A percentile compares a stretch with the other conserved stretches of the same genome.
Conservation (phyloP, 2,329 filamentous ascomycete genomes). For the Exophiala sideris region DNA sequence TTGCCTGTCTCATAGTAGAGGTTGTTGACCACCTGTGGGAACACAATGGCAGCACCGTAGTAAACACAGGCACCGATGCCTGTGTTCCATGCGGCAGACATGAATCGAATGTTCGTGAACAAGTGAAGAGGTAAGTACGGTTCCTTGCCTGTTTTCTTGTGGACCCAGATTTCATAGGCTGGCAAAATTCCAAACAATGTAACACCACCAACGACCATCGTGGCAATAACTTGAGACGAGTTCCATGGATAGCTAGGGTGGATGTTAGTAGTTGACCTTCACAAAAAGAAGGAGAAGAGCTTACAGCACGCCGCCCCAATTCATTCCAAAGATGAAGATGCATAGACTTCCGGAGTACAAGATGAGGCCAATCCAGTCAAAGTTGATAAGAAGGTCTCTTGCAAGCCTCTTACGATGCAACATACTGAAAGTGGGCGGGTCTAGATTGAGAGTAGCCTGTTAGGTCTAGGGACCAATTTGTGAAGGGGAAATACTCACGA, state of each 20-base stretch:
- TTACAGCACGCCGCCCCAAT: conserved; percentile 36
- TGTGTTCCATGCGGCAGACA: neutral
- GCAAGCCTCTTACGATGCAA: conserved; percentile 35
- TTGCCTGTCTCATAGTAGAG: neutral
- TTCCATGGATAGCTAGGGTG: conserved; percentile 42
- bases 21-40: neutral
- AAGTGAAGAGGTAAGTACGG: conserved; percentile 3
- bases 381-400: conserved; percentile 38
- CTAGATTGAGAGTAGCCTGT: too few species aligned
- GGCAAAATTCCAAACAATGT: conserved; percentile 34
- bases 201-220: conserved; percentile 38
- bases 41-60: conserved; percentile 5
- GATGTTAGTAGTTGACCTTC: conserved; percentile 37
- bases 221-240: conserved; percentile 35
- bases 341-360: conserved; percentile 41
- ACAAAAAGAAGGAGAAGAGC: neutral
- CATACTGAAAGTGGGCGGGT: conserved; percentile 47
- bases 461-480: too few species aligned
- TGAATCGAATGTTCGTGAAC: neutral
- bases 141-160: neutral
- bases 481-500: conserved; percentile 14
- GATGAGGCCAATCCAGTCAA: conserved; percentile 47
- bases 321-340: conserved; percentile 41
- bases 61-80: neutral
- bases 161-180: conserved; percentile 30